Evolutionary conservation across 2,329 filamentous ascomycete genomes (phyloP).

Genomic region (Fusarium lateritium): DNA sequence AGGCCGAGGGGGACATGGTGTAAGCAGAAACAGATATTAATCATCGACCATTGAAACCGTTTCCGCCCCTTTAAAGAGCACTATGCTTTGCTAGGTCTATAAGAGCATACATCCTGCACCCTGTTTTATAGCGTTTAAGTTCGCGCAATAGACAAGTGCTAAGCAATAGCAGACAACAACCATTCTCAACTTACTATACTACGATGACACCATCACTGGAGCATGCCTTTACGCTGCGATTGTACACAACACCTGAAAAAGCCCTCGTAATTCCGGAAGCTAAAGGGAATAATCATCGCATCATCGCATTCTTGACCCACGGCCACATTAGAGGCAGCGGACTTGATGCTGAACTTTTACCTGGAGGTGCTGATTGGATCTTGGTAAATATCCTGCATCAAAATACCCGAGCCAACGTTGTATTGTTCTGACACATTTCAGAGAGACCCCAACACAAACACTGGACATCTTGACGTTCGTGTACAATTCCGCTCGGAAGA

Average conservation of each 20-base stretch:
- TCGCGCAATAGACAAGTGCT: too few relatives aligned
- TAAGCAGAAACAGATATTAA: too few relatives aligned
- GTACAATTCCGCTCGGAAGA: slow-evolving; percentile 1
- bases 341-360: slow-evolving; percentile 8
- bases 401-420: too few relatives aligned
- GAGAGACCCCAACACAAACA: slow-evolving; percentile 19
- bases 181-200: too few relatives aligned
- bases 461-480: slow-evolving; percentile 10
- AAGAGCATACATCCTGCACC: too few relatives aligned
- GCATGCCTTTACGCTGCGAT: slow-evolving; percentile 6
- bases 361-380: slow-evolving; percentile 17
- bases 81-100: too few relatives aligned
- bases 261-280: slow-evolving; percentile 9
- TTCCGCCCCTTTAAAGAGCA: too few relatives aligned
- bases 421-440: background rate
- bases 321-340: background rate
- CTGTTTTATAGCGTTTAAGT: too few relatives aligned
- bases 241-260: slow-evolving; percentile 4
- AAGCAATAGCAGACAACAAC: too few relatives aligned
- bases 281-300: slow-evolving; percentile 10
- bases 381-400: background rate
- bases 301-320: slow-evolving; percentile 10
- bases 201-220: slow-evolving; percentile 5
- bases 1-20: too few relatives aligned
- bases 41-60: too few relatives aligned